Evolutionary conservation across 768 basidiomycete genomes (phyloP).

Genomic region (Boletus fagicola): DNA sequence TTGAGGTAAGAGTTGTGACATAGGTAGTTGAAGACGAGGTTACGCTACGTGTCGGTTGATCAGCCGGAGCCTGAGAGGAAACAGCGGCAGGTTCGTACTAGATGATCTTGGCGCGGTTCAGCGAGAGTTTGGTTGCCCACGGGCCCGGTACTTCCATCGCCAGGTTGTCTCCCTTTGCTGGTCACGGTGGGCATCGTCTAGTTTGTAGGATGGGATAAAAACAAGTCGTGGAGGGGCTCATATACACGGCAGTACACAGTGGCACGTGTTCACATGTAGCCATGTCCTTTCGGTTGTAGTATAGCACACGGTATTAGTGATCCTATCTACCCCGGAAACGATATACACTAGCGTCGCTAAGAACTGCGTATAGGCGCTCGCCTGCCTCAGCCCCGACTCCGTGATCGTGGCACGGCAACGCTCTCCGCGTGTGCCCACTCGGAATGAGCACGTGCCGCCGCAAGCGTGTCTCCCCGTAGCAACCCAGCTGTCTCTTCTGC

Average conservation of each 20-base stretch:
- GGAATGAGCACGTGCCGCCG: conserved; percentile 28
- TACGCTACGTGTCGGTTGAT: conserved; percentile 42
- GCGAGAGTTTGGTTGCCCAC: conserved; percentile 27
- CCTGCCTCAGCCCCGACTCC: conserved; percentile 38
- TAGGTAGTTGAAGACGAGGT: conserved; percentile 74
- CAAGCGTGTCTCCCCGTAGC: conserved; percentile 41
- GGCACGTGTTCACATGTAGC: conserved; percentile 19
- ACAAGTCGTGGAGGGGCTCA: background rate
- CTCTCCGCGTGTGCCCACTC: conserved; percentile 24
- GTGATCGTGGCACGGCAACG: conserved; percentile 28
- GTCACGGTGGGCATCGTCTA: conserved; percentile 20
- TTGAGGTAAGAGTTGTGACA: conserved; percentile 69
- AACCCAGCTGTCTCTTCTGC: conserved; percentile 53
- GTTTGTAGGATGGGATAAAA: background rate
- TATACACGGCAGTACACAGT: background rate
- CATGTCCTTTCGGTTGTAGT: too few species aligned
- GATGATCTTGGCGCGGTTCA: conserved; percentile 41
- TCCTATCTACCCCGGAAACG: background rate
- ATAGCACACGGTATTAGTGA: background rate
- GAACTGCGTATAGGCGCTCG: background rate
- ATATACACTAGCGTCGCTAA: conserved; percentile 1
- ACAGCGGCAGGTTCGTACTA: conserved; percentile 34
- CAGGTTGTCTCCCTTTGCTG: conserved; percentile 19
- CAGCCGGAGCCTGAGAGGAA: conserved; percentile 2
- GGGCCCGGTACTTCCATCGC: conserved; percentile 1